Evolutionary conservation across 371 early-diverging fungal genomes (phyloP).

Genomic region (Mortierella sp.): DNA sequence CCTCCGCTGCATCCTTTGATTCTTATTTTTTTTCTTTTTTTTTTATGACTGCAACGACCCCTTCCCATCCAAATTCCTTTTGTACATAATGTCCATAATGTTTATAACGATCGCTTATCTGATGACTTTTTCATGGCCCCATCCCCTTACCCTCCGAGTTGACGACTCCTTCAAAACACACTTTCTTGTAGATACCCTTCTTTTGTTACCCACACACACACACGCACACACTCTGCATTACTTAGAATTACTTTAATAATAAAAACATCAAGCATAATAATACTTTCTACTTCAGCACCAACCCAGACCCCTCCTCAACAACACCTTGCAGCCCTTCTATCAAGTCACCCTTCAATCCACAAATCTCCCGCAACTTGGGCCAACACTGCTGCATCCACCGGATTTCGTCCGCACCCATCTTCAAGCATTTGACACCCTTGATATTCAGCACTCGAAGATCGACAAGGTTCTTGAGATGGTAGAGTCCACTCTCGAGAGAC

Average conservation of each 20-base stretch:
- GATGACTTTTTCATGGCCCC: background rate
- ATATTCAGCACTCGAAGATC: background rate
- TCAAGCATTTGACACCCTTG: background rate
- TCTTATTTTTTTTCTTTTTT: background rate
- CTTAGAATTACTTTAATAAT: background rate
- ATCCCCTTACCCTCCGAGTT: background rate
- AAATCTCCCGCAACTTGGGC: background rate
- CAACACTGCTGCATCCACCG: background rate
- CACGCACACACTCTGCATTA: background rate
- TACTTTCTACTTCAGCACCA: background rate
- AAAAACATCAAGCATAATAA: background rate
- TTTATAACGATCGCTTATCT: background rate
- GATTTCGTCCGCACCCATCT: background rate
- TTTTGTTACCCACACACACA: background rate
- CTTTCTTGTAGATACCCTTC: slow-evolving; percentile 2
- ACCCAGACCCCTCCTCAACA: background rate
- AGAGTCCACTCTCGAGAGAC: background rate
- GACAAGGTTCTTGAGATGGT: background rate
- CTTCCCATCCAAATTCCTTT: background rate
- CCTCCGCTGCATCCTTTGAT: slow-evolving; percentile 25
- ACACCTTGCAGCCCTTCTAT: background rate
- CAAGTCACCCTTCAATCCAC: background rate
- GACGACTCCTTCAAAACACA: background rate
- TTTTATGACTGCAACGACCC: background rate
- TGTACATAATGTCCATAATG: slow-evolving; percentile 15